Evolutionary conservation across 805 yeast genomes (phyloP), one percentile per base, ranked within the genome.

Genomic region (Candida taoyuanica): DNA sequence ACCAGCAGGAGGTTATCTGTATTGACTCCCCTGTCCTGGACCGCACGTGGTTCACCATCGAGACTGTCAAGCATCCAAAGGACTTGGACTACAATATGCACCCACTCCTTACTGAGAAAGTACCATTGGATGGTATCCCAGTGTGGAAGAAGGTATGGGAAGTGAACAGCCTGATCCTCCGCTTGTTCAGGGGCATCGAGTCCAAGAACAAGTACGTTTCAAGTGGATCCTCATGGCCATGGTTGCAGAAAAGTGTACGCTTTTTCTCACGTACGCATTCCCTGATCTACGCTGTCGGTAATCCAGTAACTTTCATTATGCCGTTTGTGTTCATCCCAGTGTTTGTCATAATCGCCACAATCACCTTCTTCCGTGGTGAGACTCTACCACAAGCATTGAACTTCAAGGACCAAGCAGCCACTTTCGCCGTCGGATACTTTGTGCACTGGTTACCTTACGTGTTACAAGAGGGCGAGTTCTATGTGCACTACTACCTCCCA

Each of bases 1-100:
- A 70, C 42, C 96, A 88, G 58, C 85, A 83, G 62, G 98, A 93
- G 66, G 94, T 91, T 9, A 64, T 87, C 29, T 93, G 98, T 59
- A 73, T 87, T 37, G 81, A 79, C 36, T 76, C 75, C 19, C 93
- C 97, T 12, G 74, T 76, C 14, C 58, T 69, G 38, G 74, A 76
- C 19, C 77, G 81, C 56, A 72, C 94, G 1, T 59, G 80, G 33
- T 89, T 95, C 85, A 76, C 67, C 52, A 63, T 89, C 47, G 96
- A 88, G 55, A 63, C 63, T 42, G 81, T 82, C 50, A 55, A 58
- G 18, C 50, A 62, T 34, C 52, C 52, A 33, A 23, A 36, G 20
- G 46, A 37, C 9, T n/a, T 47, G 13, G 38, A 58, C 71, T 32
- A 28, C 15, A 30, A 37, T 5, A 42, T 43, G 29, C 41, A 42